Evolutionary conservation across 352 stramenopile species (phyloP).

Genomic region (Phytophthora sp.): DNA sequence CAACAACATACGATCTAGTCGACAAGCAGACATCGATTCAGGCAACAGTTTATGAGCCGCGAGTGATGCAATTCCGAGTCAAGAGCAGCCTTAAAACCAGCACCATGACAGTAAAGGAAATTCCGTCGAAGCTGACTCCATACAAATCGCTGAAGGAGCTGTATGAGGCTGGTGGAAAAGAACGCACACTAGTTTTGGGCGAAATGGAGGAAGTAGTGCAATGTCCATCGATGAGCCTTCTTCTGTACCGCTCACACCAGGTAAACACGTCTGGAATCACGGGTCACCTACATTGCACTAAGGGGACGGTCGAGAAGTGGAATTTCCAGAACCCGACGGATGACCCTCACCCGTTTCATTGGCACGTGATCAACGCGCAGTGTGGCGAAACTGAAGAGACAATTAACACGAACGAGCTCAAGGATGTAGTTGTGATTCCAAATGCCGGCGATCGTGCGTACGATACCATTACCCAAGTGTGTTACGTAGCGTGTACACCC

Average conservation of each 20-base stretch:
- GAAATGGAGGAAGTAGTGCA: constrained; percentile 54
- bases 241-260: constrained; percentile 55
- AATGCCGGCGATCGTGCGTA: constrained; percentile 49
- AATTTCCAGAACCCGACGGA: constrained; percentile 84
- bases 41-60: constrained; percentile 48
- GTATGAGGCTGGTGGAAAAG: constrained; percentile 57
- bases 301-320: constrained; percentile 82
- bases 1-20: constrained; percentile 53
- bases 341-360: constrained; percentile 82
- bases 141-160: constrained; percentile 66
- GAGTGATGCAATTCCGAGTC: constrained; percentile 51
- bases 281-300: constrained; percentile 59
- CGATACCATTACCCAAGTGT: constrained; percentile 66
- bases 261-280: constrained; percentile 59
- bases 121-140: constrained; percentile 39
- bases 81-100: constrained; percentile 37
- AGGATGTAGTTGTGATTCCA: constrained; percentile 75
- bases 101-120: constrained; percentile 35
- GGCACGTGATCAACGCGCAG: constrained; percentile 80
- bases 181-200: constrained; percentile 58
- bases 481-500: constrained; percentile 79
- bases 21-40: constrained; percentile 53
- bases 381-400: constrained; percentile 69
- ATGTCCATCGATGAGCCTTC: constrained; percentile 53
- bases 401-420: constrained; percentile 71